phyloP scores from a whole-genome alignment of 2,329 filamentous ascomycete genomes.

The Madurella fahalii region DNA sequence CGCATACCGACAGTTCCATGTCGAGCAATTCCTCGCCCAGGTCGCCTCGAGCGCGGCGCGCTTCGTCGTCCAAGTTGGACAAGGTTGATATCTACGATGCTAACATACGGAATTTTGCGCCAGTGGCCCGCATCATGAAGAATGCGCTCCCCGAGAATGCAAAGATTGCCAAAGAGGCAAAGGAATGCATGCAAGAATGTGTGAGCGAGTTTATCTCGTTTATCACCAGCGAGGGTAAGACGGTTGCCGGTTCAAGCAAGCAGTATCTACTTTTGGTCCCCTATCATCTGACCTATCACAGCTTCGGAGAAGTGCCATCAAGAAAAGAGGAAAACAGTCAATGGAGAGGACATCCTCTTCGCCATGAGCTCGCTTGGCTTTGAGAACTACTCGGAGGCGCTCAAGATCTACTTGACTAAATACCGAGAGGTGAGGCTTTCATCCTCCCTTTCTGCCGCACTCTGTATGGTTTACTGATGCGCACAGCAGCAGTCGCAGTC shows the following conservation, averaged over 20 bases:
- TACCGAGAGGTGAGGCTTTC: slow-evolving; percentile 78
- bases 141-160: slow-evolving; percentile 94
- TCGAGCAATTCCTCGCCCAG: slow-evolving; percentile 54
- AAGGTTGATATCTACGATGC: slow-evolving; percentile 64
- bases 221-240: slow-evolving; percentile 95
- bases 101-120: slow-evolving; percentile 90
- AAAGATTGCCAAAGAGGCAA: slow-evolving; percentile 98
- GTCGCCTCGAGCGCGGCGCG: slow-evolving; percentile 46
- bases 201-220: slow-evolving; percentile 99
- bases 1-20: slow-evolving; percentile 42
- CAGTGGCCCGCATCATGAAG: slow-evolving; percentile 99
- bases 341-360: slow-evolving; percentile 97
- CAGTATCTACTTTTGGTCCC: slow-evolving; percentile 2
- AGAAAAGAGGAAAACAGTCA: slow-evolving; percentile 98
- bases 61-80: slow-evolving; percentile 42
- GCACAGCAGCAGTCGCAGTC: slow-evolving; percentile 67
- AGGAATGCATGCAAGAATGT: slow-evolving; percentile 99
- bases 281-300: slow-evolving; percentile 40
- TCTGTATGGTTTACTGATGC: slow-evolving; percentile 31
- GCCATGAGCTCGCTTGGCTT: slow-evolving; percentile 99
- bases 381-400: slow-evolving; percentile 95
- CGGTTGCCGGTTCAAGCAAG: slow-evolving; percentile 5
- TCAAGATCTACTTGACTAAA: slow-evolving; percentile 97
- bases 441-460: neutral
- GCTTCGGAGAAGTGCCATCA: slow-evolving; percentile 99